Evolutionary conservation across 1,139 yeast species (phyloP).

Genomic region (Diutina rugosa): DNA sequence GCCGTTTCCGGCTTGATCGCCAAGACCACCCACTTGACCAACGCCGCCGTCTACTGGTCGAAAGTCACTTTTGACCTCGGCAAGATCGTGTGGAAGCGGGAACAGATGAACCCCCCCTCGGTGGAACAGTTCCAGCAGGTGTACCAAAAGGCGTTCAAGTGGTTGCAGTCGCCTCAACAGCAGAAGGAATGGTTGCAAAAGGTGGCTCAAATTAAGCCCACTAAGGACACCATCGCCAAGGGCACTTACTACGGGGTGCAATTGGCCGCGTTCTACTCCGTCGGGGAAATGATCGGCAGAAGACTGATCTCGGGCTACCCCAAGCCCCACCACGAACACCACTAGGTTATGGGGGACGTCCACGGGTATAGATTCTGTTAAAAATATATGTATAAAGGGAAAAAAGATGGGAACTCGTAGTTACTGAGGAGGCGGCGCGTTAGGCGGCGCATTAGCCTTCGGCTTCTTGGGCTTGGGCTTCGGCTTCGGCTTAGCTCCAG

Average conservation of each 20-base stretch:
- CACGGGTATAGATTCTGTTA: no score
- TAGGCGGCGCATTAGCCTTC: not conserved
- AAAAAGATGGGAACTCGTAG: no score
- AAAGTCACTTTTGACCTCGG: constrained; percentile 83
- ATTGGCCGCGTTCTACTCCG: constrained; percentile 78
- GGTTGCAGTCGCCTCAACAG: constrained; percentile 23
- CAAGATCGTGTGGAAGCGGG: constrained; percentile 82
- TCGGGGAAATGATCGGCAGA: constrained; percentile 97
- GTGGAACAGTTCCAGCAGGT: constrained; percentile 66
- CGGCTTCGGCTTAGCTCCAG: not conserved
- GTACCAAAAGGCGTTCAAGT: constrained; percentile 37
- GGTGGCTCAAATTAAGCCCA: constrained; percentile 32
- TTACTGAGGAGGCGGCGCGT: no score
- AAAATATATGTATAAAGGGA: not conserved
- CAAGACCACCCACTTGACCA: constrained; percentile 27
- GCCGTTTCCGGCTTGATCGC: constrained; percentile 32
- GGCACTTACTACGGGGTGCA: constrained; percentile 74
- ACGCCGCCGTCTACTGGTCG: constrained; percentile 67
- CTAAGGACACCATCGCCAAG: constrained; percentile 47
- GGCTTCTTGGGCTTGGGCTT: not conserved
- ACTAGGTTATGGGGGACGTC: not conserved
- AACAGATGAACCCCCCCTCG: constrained; percentile 88
- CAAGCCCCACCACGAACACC: not conserved
- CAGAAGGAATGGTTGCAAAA: constrained; percentile 36
- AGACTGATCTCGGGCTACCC: constrained; percentile 85